phyloP scores from a whole-genome alignment of 306 rosid species.

The Cucumis cinereus region DNA sequence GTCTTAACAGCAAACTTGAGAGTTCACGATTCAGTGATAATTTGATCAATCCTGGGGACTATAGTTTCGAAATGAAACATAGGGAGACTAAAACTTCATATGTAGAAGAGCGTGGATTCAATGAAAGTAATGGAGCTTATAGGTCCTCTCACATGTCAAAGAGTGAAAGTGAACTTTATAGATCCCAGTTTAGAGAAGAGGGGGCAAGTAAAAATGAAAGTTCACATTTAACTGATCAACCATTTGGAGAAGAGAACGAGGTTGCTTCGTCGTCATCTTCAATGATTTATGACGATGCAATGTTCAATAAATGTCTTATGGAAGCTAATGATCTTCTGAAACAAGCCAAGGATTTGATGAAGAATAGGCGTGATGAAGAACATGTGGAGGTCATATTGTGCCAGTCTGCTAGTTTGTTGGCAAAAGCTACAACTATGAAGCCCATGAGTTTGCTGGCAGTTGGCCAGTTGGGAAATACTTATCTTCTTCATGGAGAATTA shows the following conservation, averaged over 20 bases:
- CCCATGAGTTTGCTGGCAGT: conserved; percentile 93
- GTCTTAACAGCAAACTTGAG: conserved; percentile 23
- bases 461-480: conserved; percentile 80
- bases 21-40: conserved; percentile 40
- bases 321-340: conserved; percentile 67
- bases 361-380: conserved; percentile 36
- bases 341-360: conserved; percentile 59
- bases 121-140: conserved; percentile 22
- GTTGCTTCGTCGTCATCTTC: conserved; percentile 35
- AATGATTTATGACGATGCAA: conserved; percentile 45
- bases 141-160: conserved; percentile 25
- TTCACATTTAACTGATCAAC: conserved; percentile 4
- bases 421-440: conserved; percentile 68
- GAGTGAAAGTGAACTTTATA: conserved; percentile 17
- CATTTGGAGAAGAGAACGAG: conserved; percentile 28
- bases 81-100: conserved; percentile 44
- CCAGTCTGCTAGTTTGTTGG: conserved; percentile 55
- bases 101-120: conserved; percentile 35
- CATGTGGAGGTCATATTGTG: conserved; percentile 60
- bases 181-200: conserved; percentile 16
- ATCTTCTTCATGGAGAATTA: conserved; percentile 92
- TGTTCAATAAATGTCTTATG: conserved; percentile 56
- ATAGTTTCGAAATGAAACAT: conserved; percentile 34
- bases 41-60: conserved; percentile 37
- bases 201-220: background rate